Evolutionary conservation across 495 filamentous ascomycete genomes (phyloP).

Genomic region (Annulohypoxylon nitens): DNA sequence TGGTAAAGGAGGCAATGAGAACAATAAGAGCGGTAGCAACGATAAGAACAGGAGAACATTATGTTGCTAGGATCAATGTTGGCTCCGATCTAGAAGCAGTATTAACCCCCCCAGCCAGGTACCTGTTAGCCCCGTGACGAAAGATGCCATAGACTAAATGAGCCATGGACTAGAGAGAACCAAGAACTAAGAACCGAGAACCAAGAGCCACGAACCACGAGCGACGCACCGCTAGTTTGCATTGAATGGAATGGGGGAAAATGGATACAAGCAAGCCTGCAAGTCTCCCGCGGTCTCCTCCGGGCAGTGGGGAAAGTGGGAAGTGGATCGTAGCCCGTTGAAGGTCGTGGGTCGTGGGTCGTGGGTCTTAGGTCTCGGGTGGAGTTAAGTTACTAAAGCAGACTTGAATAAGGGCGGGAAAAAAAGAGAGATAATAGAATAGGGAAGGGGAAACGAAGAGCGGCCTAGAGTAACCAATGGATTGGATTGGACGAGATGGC

Average conservation of each 20-base stretch:
- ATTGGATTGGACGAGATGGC: not conserved
- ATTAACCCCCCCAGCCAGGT: constrained; percentile 20
- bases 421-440: no score
- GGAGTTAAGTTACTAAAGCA: constrained; percentile 33
- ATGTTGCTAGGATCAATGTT: constrained; percentile 6
- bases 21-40: constrained; percentile 1
- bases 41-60: constrained; percentile 11
- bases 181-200: constrained; percentile 5
- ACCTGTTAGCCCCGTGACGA: constrained; percentile 41
- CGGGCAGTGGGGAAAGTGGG: constrained; percentile 40
- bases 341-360: no score
- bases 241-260: constrained; percentile 25
- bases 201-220: constrained; percentile 35
- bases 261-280: constrained; percentile 11
- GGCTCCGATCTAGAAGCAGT: constrained; percentile 29
- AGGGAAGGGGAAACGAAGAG: not conserved
- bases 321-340: constrained; percentile 37
- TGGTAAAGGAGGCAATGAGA: not conserved
- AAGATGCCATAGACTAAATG: constrained; percentile 26
- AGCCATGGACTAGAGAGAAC: constrained; percentile 7
- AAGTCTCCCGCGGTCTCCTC: constrained; percentile 43
- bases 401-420: not conserved
- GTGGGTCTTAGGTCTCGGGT: no score
- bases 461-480: constrained; percentile 2
- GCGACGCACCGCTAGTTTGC: constrained; percentile 49